These are phyloP conservation scores for Pichia sp. DNA, from an alignment of 1,139 yeast genomes.

Conservation along the genomic window DNA sequence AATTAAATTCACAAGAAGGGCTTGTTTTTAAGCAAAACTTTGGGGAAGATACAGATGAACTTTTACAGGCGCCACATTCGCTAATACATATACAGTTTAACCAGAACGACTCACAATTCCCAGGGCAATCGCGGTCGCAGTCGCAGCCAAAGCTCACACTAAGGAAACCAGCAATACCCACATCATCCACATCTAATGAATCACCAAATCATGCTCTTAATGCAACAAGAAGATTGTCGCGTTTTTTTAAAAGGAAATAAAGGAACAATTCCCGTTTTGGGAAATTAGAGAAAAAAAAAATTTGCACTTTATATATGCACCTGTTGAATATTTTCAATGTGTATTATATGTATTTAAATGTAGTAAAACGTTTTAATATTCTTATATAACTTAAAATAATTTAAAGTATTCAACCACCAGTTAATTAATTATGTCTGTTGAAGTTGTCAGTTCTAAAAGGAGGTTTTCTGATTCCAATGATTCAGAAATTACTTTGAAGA, in stretches of 20 bases:
- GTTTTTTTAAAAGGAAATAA: constrained; percentile 11
- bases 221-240: constrained; percentile 12
- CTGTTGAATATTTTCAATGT: too few relatives aligned
- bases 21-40: constrained; percentile 37
- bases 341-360: too few relatives aligned
- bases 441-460: constrained; percentile 1
- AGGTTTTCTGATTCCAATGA: constrained; percentile 1
- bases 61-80: background rate
- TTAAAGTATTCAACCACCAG: background rate
- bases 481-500: background rate
- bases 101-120: too few relatives aligned
- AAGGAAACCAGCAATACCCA: background rate
- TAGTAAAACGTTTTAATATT: background rate
- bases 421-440: constrained; percentile 1
- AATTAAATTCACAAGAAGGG: constrained; percentile 48
- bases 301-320: background rate
- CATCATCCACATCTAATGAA: background rate
- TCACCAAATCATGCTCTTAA: background rate
- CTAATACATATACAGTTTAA: too few relatives aligned
- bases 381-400: background rate
- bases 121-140: too few relatives aligned
- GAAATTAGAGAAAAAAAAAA: background rate
- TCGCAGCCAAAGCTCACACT: background rate
- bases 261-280: background rate
- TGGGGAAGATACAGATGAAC: constrained; percentile 17